Conservation (phyloP, 2,329 filamentous ascomycete species). For the Rhynchosporium secalis region DNA sequence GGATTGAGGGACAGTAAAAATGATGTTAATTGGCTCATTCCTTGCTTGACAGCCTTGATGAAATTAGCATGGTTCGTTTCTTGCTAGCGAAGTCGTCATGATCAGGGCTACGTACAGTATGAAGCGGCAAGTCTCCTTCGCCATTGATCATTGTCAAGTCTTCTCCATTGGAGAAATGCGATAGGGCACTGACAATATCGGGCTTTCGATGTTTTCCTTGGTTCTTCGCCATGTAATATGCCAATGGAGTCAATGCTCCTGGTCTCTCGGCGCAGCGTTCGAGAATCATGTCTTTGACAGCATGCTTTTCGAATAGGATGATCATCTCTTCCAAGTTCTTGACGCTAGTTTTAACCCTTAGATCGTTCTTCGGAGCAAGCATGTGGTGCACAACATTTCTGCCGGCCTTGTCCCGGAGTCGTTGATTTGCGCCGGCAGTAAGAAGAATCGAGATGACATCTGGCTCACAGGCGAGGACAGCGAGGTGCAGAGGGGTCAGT, state of each 20-base stretch:
- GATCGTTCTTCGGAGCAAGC: constrained; percentile 25
- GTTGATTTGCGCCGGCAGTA: constrained; percentile 68
- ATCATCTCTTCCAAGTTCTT: constrained; percentile 50
- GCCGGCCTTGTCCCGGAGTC: constrained; percentile 57
- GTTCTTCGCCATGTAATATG: constrained; percentile 50
- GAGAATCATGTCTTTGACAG: constrained; percentile 57
- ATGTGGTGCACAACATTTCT: constrained; percentile 70
- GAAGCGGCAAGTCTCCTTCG: constrained; percentile 64
- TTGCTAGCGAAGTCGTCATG: constrained; percentile 37
- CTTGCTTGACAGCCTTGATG: constrained; percentile 39
- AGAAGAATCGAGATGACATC: constrained; percentile 63
- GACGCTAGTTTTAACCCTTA: constrained; percentile 26
- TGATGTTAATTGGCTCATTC: constrained; percentile 25
- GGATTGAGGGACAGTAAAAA: constrained; percentile 34
- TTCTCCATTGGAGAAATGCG: constrained; percentile 56
- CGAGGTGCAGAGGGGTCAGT: constrained; percentile 68
- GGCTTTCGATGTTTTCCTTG: constrained; percentile 34
- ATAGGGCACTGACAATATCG: constrained; percentile 50
- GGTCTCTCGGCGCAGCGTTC: constrained; percentile 55
- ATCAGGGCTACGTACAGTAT: constrained; percentile 45
- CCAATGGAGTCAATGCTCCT: constrained; percentile 63
- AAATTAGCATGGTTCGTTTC: constrained; percentile 40
- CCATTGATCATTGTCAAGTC: constrained; percentile 61
- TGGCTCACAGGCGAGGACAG: constrained; percentile 56
- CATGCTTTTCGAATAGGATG: constrained; percentile 55